A percentile compares a stretch with the other conserved stretches of the same genome.
phyloP scores from a whole-genome alignment of 208 protist species.

The Leptomonas pyrrhocoris region DNA sequence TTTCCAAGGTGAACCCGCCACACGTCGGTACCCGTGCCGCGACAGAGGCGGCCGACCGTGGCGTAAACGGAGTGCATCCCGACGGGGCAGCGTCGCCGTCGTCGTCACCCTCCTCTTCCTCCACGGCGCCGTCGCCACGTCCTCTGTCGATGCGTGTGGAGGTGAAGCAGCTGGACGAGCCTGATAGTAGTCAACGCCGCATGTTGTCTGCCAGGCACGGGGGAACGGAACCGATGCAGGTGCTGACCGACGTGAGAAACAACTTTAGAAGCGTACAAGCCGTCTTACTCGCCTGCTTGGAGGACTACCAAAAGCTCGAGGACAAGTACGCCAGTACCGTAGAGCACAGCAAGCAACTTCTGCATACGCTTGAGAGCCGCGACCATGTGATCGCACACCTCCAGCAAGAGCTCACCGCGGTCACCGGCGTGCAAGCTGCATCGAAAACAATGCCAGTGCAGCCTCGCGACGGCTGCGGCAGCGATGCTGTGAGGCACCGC shows the following conservation, averaged over 20 bases:
- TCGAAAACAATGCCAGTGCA: not conserved
- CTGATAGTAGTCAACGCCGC: not conserved
- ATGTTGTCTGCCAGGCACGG: not conserved
- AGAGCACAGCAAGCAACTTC: constrained; percentile 31
- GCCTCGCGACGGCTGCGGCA: not conserved
- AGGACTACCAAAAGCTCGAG: constrained; percentile 35
- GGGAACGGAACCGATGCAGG: constrained; percentile 5
- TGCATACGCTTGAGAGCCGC: constrained; percentile 24
- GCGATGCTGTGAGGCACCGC: not conserved
- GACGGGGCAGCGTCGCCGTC: not conserved
- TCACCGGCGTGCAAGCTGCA: not conserved
- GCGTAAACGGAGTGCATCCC: not conserved
- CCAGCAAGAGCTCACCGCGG: constrained; percentile 13
- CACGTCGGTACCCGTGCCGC: not conserved
- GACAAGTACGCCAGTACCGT: constrained; percentile 36
- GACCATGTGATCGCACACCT: constrained; percentile 26
- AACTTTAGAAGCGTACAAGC: constrained; percentile 32
- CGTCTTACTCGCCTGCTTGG: constrained; percentile 30
- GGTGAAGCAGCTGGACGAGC: constrained; percentile 4
- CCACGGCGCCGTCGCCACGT: not conserved
- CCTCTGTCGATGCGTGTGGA: not conserved
- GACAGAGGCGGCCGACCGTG: not conserved
- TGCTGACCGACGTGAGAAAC: constrained; percentile 29
- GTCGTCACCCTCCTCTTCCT: not conserved
- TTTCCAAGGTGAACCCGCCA: not conserved